Evolutionary conservation across 306 rosid genomes (phyloP).

Genomic region (Vigna mungo): DNA sequence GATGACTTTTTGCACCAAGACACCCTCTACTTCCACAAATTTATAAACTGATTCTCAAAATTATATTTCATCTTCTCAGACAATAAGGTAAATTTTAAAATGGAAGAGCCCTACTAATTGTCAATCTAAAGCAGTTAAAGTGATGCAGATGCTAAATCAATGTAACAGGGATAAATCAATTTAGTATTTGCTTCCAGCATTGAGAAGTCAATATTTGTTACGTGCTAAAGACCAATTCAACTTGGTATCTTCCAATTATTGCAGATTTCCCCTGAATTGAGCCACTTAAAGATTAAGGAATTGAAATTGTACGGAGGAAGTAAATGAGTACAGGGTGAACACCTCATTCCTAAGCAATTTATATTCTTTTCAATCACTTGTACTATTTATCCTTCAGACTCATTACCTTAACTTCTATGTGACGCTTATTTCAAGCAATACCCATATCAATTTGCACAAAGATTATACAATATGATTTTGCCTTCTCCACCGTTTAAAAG

Average conservation of each 20-base stretch:
- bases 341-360: neutral
- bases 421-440: conserved; percentile 14
- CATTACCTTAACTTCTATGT: neutral
- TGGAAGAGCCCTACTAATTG: conserved; percentile 6
- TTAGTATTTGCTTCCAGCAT: conserved; percentile 27
- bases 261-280: conserved; percentile 29
- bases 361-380: neutral
- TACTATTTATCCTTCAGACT: neutral
- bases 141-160: conserved; percentile 15
- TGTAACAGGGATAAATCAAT: conserved; percentile 9
- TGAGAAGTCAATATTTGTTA: neutral
- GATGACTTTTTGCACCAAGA: neutral
- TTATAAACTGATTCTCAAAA: conserved; percentile 33
- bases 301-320: conserved; percentile 2
- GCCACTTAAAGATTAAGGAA: neutral
- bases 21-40: conserved; percentile 6
- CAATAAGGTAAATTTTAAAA: conserved; percentile 1
- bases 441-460: neutral
- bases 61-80: conserved; percentile 9
- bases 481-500: neutral
- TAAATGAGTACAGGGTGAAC: neutral
- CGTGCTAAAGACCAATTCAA: conserved; percentile 19
- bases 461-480: conserved; percentile 8
- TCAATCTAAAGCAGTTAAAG: conserved; percentile 18
- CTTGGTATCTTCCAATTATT: conserved; percentile 20